Base-by-base conservation (phyloP, 306 rosid genomes). In the Cucurbita moschata region DNA sequence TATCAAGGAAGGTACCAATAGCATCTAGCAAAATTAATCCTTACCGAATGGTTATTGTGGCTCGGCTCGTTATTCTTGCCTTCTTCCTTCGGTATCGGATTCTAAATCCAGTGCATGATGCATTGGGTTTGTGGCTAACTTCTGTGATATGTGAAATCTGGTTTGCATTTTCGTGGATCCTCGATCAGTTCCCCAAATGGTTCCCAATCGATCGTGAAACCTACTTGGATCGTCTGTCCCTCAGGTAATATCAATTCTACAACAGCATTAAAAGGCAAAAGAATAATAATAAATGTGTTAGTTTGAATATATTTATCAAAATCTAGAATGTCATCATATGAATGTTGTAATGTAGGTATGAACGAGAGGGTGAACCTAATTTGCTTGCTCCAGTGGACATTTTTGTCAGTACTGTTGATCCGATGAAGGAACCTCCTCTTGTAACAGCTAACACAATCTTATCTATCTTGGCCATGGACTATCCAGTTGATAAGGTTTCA, bases 131-230 rank as follows among this genome's bases (percentile, higher is more conserved):
- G 40, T 93, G 98, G 98, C 84, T 93, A 70, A 86, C 96, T 30
- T 93, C 98, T 46, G 92, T 92, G 57, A 81, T 85, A 38, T 92
- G 98, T 74, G 98, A 92, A 76, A 86, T 92, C 73, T 92, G 98
- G 98, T 92, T 92, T 81, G 98, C 96, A 42, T 10, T 92, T 63
- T 92, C 97, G 57, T 92, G 97, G 97, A 92, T 92, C 58, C 97
- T 92, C 56, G 97, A 92, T 85, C 97, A 92, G 85, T 92, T 92
- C 63, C 97, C 97, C 5, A 92, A 92, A 78, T 92, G 97, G 97
- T 89, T 76, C 76, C 97, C 97, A 53, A 92, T 92, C 44, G 96
- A 92, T 54, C 88, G 98, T 3, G 96, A 92, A 82, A 92, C 98
- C 61, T 92, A 92, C 63, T 90, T 92, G 10, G 98, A 92, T 39